Percentiles rank a stretch among this genome's conserved stretches.
phyloP scores from a whole-genome alignment of 1,284 basidiomycete species.

The Apiotrichum brassicae region DNA sequence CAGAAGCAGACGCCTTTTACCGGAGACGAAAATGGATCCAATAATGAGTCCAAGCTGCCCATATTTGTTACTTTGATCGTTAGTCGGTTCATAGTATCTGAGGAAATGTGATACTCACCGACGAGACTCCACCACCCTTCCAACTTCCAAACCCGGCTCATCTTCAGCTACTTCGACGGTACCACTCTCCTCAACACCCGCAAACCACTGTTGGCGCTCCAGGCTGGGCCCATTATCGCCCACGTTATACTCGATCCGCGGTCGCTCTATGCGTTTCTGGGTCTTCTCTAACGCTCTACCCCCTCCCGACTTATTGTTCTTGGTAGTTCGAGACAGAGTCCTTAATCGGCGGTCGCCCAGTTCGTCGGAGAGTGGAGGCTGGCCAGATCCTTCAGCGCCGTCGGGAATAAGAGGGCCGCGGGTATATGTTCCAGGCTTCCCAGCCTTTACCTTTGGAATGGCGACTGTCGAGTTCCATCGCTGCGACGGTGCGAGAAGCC shows the following conservation, averaged over 20 bases:
- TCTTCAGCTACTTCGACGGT: conserved; percentile 9
- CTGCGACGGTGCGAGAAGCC: background rate
- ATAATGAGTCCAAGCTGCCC: conserved; percentile 39
- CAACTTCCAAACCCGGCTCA: conserved; percentile 24
- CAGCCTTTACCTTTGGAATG: too few species aligned
- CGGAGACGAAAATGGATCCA: conserved; percentile 24
- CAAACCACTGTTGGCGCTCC: conserved; percentile 12
- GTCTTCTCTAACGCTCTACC: conserved; percentile 18
- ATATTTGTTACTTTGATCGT: too few species aligned
- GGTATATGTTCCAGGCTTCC: conserved; percentile 1
- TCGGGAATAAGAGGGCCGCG: too few species aligned
- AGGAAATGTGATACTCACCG: conserved; percentile 24
- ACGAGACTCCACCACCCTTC: conserved; percentile 35
- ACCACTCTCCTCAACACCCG: background rate
- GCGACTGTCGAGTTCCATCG: too few species aligned
- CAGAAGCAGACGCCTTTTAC: conserved; percentile 28
- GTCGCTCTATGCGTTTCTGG: background rate
- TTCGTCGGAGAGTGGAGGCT: too few species aligned
- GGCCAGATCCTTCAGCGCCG: too few species aligned
- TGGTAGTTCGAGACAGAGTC: too few species aligned
- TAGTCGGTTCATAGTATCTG: too few species aligned
- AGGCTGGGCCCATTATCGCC: conserved; percentile 3
- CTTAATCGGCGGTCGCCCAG: too few species aligned
- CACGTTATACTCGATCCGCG: conserved; percentile 3
- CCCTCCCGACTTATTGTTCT: too few species aligned